Conservation (phyloP, 768 basidiomycete species). For the Pisolithus sp. region DNA sequence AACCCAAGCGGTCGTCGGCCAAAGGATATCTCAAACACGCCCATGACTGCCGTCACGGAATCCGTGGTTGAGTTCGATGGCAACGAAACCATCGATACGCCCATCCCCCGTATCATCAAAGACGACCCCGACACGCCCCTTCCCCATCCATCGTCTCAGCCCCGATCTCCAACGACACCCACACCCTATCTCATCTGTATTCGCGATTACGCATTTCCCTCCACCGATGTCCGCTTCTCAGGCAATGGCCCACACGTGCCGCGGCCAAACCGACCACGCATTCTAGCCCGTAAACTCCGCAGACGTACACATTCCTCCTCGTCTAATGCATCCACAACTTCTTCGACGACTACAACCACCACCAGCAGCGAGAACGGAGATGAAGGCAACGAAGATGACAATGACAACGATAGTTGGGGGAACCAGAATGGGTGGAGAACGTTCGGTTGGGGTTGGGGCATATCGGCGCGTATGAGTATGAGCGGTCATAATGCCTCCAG, state of each 20-base stretch:
- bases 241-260: slow-evolving; percentile 38
- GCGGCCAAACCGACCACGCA: slow-evolving; percentile 29
- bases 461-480: neutral
- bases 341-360: neutral
- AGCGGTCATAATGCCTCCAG: neutral
- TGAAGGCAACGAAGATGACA: slow-evolving; percentile 12
- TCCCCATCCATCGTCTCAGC: too few relatives aligned
- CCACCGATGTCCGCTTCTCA: slow-evolving; percentile 37
- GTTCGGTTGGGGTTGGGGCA: slow-evolving; percentile 39
- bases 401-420: slow-evolving; percentile 16
- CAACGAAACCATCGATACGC: neutral
- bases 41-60: slow-evolving; percentile 11
- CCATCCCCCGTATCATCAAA: neutral
- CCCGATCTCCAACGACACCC: too few relatives aligned
- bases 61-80: neutral
- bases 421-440: slow-evolving; percentile 29
- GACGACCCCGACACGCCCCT: too few relatives aligned
- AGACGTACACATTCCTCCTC: slow-evolving; percentile 13
- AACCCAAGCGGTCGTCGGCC: slow-evolving; percentile 15
- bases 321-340: slow-evolving; percentile 15
- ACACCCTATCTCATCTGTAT: slow-evolving; percentile 31
- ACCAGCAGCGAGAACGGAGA: too few relatives aligned
- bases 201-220: slow-evolving; percentile 44
- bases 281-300: slow-evolving; percentile 26
- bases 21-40: slow-evolving; percentile 5